phyloP scores from a whole-genome alignment of 495 filamentous ascomycete species.

The Penicillium canariense region DNA sequence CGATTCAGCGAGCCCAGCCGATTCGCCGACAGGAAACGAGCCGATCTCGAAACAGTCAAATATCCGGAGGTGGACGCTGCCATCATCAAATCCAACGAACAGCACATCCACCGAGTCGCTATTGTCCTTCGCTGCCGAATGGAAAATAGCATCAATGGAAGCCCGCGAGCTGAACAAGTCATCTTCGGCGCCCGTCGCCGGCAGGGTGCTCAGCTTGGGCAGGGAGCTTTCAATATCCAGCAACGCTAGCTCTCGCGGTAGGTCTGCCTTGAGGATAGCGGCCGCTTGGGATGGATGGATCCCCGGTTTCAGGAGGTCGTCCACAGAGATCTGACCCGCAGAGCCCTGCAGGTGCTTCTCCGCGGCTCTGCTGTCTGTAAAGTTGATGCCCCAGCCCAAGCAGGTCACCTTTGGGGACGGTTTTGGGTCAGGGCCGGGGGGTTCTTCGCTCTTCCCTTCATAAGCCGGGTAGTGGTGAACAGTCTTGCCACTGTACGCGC shows the following conservation, averaged over 20 bases:
- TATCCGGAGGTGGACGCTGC: conserved; percentile 77
- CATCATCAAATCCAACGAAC: conserved; percentile 72
- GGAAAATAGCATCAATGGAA: conserved; percentile 31
- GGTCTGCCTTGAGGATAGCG: conserved; percentile 51
- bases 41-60: conserved; percentile 91
- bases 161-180: conserved; percentile 31
- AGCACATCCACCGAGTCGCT: conserved; percentile 79
- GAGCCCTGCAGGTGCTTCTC: conserved; percentile 41
- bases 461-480: conserved; percentile 61
- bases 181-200: conserved; percentile 48
- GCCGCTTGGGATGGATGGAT: conserved; percentile 37
- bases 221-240: conserved; percentile 77
- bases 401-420: conserved; percentile 50
- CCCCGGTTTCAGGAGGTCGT: conserved; percentile 43
- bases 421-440: conserved; percentile 31
- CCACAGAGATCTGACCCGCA: conserved; percentile 39
- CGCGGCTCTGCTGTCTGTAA: conserved; percentile 54
- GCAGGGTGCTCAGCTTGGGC: conserved; percentile 73
- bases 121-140: conserved; percentile 50
- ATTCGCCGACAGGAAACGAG: conserved; percentile 47
- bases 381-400: conserved; percentile 72
- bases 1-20: conserved; percentile 13
- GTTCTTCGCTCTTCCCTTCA: conserved; percentile 24
- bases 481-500: conserved; percentile 72
- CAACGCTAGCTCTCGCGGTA: conserved; percentile 75